A percentile compares a stretch with the other conserved stretches of the same genome.
phyloP scores from a whole-genome alignment of 139 green algal genomes.

The Coelastrella sp. region DNA sequence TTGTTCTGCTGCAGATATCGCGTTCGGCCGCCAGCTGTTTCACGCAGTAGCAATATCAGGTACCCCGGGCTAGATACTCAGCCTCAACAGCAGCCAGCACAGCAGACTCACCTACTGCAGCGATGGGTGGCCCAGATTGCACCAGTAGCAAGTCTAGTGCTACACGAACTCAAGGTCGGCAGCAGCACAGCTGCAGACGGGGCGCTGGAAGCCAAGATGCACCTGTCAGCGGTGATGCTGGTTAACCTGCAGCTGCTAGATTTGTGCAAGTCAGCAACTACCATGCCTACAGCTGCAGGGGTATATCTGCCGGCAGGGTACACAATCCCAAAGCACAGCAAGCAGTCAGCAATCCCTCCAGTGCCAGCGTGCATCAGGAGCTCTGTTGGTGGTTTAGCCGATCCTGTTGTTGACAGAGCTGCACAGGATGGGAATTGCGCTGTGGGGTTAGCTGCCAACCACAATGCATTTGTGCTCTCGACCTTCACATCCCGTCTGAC shows the following conservation, averaged over 20 bases:
- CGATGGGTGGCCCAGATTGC: conserved; percentile 16
- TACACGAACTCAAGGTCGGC: conserved; percentile 5
- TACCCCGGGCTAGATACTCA: not conserved
- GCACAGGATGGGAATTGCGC: not conserved
- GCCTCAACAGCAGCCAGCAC: not conserved
- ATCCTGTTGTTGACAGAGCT: too few relatives aligned
- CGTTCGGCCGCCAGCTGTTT: not conserved
- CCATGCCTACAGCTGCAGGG: conserved; percentile 26
- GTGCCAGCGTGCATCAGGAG: too few relatives aligned
- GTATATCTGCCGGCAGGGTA: conserved; percentile 3
- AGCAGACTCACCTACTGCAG: conserved; percentile 7
- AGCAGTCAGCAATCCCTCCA: not conserved
- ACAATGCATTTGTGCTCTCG: conserved; percentile 45
- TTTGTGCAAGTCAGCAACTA: conserved; percentile 15
- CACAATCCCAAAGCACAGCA: not conserved
- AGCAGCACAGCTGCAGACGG: conserved; percentile 18
- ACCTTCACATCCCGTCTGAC: conserved; percentile 13
- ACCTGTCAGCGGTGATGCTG: conserved; percentile 17
- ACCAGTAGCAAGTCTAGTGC: conserved; percentile 33
- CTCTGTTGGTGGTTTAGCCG: too few relatives aligned
- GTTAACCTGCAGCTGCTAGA: conserved; percentile 50
- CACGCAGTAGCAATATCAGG: not conserved
- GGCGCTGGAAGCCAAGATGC: not conserved
- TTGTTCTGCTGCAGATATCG: conserved; percentile 2
- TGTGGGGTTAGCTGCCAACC: conserved; percentile 10